These are phyloP conservation scores for Trametes hirsuta DNA, from an alignment of 1,284 basidiomycete genomes.

Conservation along the genomic window DNA sequence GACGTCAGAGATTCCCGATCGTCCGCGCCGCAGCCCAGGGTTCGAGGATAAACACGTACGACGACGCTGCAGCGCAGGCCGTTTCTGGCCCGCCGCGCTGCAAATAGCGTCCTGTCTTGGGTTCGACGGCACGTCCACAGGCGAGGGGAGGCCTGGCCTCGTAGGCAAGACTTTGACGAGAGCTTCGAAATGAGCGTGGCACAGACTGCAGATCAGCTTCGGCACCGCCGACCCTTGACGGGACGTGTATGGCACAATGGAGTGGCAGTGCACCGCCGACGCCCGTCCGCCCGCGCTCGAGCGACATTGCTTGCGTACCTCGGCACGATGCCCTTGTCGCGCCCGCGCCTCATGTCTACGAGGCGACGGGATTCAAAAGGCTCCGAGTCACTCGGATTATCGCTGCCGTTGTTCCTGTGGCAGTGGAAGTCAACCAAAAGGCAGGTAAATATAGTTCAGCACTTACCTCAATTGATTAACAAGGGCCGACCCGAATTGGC, in stretches of 20 bases:
- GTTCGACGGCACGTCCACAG: neutral
- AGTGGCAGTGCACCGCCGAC: neutral
- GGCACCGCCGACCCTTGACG: constrained; percentile 12
- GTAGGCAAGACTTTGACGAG: neutral
- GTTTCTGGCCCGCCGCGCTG: neutral
- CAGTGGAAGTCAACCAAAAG: neutral
- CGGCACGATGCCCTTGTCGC: no score
- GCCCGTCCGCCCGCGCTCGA: neutral
- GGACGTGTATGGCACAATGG: neutral
- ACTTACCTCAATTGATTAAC: no score
- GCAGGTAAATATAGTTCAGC: no score
- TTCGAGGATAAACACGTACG: neutral
- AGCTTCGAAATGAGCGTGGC: neutral
- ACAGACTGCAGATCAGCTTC: neutral
- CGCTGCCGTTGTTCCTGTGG: neutral
- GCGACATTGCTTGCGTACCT: neutral
- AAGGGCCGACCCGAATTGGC: no score
- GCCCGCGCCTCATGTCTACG: neutral
- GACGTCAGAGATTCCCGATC: neutral
- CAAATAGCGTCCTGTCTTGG: neutral
- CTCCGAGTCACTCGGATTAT: neutral
- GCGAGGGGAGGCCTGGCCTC: neutral
- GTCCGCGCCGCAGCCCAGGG: neutral
- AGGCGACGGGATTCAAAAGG: neutral
- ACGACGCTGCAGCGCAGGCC: neutral